phyloP scores from a whole-genome alignment of 140 eudicot genomes.

The Oenanthe javanica region DNA sequence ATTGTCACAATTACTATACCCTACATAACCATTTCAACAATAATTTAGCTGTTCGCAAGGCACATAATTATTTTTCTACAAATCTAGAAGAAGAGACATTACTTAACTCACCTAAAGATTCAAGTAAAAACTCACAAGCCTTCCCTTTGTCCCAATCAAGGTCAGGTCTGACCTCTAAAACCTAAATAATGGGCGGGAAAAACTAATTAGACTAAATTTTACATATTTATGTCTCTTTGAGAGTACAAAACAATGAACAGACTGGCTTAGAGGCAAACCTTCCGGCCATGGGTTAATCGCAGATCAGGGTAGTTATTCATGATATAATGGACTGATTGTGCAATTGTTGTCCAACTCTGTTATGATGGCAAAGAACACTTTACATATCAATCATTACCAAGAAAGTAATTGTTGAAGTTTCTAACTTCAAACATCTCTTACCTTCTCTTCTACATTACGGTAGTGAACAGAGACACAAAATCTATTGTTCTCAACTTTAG shows the following conservation, averaged over 20 bases:
- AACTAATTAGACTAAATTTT: not conserved
- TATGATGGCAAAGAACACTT: conserved; percentile 5
- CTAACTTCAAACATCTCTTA: conserved; percentile 13
- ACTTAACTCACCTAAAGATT: conserved; percentile 63
- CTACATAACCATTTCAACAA: conserved; percentile 30
- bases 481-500: conserved; percentile 71
- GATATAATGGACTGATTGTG: conserved; percentile 44
- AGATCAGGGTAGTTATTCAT: conserved; percentile 58
- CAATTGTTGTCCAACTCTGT: conserved; percentile 64
- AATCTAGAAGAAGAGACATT: not conserved
- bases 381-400: not conserved
- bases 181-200: conserved; percentile 25
- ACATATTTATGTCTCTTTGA: not conserved
- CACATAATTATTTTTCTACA: not conserved
- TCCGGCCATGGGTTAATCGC: conserved; percentile 86
- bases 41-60: not conserved
- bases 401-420: not conserved
- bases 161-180: conserved; percentile 85
- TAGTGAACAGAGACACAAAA: conserved; percentile 85
- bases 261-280: conserved; percentile 27
- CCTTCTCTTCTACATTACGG: conserved; percentile 87
- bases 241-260: not conserved
- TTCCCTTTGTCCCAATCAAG: conserved; percentile 92
- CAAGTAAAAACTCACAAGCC: conserved; percentile 84
- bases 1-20: conserved; percentile 57